Evolutionary conservation across 345 rosid genomes (phyloP), one percentile per base, ranked within the genome.

Genomic region (Eucalyptus sp.): DNA sequence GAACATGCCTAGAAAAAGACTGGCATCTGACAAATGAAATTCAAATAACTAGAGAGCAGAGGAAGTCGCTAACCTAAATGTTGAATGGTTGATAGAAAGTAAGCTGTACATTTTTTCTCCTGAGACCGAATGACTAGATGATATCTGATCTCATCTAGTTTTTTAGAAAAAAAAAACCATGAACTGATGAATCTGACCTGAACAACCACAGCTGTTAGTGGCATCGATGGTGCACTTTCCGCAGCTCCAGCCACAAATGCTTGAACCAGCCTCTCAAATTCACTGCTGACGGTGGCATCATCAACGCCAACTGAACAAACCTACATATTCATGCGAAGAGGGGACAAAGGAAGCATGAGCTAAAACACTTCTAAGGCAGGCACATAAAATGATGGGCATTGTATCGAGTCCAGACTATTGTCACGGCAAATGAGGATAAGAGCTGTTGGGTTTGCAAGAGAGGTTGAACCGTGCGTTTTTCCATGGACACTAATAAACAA

Each of bases 151-250:
- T 76, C 62, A 31, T 27, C 62, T 51, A 56, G 48, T 56, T 52
- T 33, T 46, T 18, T 3, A 22, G 3, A 4, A 41, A 43, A 88
- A 52, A 52, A 52, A 24, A 44, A 79, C 33, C 37, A 91, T 83
- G 60, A 58, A 88, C 83, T 76, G 20, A 76, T 76, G 83, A 87
- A 50, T 46, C 83, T 46, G 89, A 96, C 99, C 98, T 97, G 99
- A 92, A 97, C 92, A 94, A 97, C 96, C 93, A 98, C 95, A 80
- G 94, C 95, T 87, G 97, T 95, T 84, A 98, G 89, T 83, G 99
- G 99, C 88, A 98, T 92, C 86, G 93, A 58, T 58, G 98, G 98
- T 91, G 93, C 92, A 92, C 87, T 94, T 86, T 91, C 94, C 87
- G 90, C 93, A 88, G 98, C 97, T 90, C 95, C 97, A 87, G 89